Evolutionary conservation across 1,284 basidiomycete species (phyloP), one percentile per base, ranked within the genome.

Genomic region (Austropuccinia psidii): DNA sequence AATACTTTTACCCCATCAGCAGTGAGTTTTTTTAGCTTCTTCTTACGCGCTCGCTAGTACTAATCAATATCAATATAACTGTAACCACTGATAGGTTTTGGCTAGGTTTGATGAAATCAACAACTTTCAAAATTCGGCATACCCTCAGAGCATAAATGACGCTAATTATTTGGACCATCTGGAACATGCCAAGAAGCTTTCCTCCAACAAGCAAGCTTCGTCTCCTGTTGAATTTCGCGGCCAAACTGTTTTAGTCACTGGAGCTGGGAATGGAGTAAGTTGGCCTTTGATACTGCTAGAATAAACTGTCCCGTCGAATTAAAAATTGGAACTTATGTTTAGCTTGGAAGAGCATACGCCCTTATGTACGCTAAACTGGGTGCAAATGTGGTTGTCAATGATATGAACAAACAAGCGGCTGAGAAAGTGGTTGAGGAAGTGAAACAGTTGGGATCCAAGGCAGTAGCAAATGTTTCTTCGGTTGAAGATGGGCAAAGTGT

Each of bases 301-400:
- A 24, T 24, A 35, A 35, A 24, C 9, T 13, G 33, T 4, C 49
- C 37, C 21, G 41, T 39, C 4, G 19, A 17, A 13, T n/a, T 15
- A 35, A 21, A n/a, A 52, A 54, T 41, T 27, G 1, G 78, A 78
- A 13, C 78, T 77, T 75, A 78, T 77, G 50, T 78, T 78, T 77
- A 70, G 68, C 88, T 99, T 39, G 96, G 96, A 31, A 88, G 93
- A 57, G 87, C 88, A 4, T 97, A 98, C 80, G 91, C 96, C 0
- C 84, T 89, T 73, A 90, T 96, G 88, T 98, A 90, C 79, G 91
- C 86, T 50, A 87, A 86, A 75, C 86, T 94, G 4, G 96, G 96
- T 37, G 95, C 93, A 27, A 98, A 97, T 79, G 91, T 99, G 41
- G 91, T 98, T 50, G 87, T 98, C 75, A 99, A 98, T 81, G 96